A percentile compares a stretch with the other conserved stretches of the same genome.
Conservation (phyloP, 495 filamentous ascomycete species). For the Neurospora sublineolata region DNA sequence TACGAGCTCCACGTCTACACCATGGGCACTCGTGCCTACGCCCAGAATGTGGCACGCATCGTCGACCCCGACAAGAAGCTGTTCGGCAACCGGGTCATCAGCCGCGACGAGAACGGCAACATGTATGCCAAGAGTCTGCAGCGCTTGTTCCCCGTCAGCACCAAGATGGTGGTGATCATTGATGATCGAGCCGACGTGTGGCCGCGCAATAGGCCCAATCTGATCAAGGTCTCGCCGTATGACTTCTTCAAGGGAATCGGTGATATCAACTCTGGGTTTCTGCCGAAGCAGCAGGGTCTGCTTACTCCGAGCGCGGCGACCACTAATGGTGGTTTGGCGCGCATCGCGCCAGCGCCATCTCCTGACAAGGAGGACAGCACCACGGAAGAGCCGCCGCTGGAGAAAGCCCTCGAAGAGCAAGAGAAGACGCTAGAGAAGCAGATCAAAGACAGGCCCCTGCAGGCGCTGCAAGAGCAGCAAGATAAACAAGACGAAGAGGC, state of each 20-base stretch:
- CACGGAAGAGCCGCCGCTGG: constrained; percentile 6
- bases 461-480: constrained; percentile 77
- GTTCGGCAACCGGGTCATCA: constrained; percentile 90
- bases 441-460: constrained; percentile 72
- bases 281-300: constrained; percentile 78
- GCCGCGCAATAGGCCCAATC: constrained; percentile 80
- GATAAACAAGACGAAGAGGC: constrained; percentile 68
- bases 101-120: constrained; percentile 90
- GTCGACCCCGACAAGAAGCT: constrained; percentile 83
- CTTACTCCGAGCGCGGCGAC: constrained; percentile 25
- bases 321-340: constrained; percentile 5
- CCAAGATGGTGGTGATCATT: constrained; percentile 98
- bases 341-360: constrained; percentile 1
- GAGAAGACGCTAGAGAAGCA: constrained; percentile 79
- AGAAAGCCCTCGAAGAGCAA: constrained; percentile 55
- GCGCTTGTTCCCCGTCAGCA: constrained; percentile 89
- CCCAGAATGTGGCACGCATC: constrained; percentile 79
- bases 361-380: constrained; percentile 8
- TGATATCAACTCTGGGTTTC: constrained; percentile 96
- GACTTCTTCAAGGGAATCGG: constrained; percentile 98
- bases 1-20: constrained; percentile 98
- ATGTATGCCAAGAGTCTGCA: constrained; percentile 82
- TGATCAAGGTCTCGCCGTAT: constrained; percentile 90
- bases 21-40: constrained; percentile 95
- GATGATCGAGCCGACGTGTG: constrained; percentile 98